Conservation (phyloP, 768 basidiomycete genomes). For the Chlorophyllum brunneum region DNA sequence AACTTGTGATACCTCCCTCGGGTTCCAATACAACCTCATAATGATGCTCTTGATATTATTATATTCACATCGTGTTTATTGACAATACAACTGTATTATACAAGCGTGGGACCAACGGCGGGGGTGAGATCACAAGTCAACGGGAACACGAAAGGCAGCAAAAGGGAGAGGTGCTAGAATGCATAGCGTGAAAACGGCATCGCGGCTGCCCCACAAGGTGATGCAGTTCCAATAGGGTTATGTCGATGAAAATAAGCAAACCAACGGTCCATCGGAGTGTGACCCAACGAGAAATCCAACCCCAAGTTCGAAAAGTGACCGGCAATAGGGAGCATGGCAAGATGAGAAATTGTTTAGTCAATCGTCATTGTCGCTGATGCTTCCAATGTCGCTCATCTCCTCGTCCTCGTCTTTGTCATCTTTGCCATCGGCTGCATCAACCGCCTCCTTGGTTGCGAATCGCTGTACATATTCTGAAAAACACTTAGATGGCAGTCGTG, state of each 20-base stretch:
- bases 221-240: conserved; percentile 8
- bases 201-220: neutral
- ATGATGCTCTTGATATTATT: neutral
- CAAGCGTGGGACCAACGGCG: conserved; percentile 5
- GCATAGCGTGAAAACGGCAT: neutral
- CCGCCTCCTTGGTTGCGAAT: conserved; percentile 88
- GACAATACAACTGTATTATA: conserved; percentile 23
- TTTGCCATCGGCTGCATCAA: conserved; percentile 67
- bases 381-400: conserved; percentile 86
- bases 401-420: conserved; percentile 73
- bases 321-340: neutral
- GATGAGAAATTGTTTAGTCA: conserved; percentile 19
- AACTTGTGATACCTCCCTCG: conserved; percentile 45
- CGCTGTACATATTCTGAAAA: conserved; percentile 87
- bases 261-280: conserved; percentile 8
- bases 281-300: conserved; percentile 8
- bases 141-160: conserved; percentile 12
- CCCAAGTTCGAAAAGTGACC: neutral
- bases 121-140: conserved; percentile 6
- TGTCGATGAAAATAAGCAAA: conserved; percentile 7
- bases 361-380: conserved; percentile 66
- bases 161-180: conserved; percentile 2
- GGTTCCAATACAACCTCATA: conserved; percentile 7
- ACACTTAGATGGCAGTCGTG: conserved; percentile 1
- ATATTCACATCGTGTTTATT: conserved; percentile 14